A percentile compares a stretch with the other conserved stretches of the same genome.
Conservation (phyloP, 192 early-diverging fungal species). For the Borealophlyctis nickersoniae region DNA sequence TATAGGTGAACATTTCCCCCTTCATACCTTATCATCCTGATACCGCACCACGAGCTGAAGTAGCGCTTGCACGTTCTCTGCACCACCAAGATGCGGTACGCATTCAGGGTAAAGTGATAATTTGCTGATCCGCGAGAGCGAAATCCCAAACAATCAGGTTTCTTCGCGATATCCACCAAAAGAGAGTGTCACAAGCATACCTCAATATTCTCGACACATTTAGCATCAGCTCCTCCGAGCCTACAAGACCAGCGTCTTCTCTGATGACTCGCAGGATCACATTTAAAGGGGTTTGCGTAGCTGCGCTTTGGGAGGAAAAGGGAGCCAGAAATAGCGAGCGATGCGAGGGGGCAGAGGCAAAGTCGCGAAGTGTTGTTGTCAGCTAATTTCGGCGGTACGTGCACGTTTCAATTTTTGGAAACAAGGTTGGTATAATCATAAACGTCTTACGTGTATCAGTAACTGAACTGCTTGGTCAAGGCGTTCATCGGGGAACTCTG, state of each 20-base stretch:
- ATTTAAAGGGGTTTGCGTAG: neutral
- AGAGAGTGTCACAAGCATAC: too few species aligned
- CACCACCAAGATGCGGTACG: constrained; percentile 11
- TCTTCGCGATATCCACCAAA: too few species aligned
- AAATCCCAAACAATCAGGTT: too few species aligned
- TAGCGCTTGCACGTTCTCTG: constrained; percentile 3
- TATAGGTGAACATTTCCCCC: too few species aligned
- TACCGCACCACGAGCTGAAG: constrained; percentile 25
- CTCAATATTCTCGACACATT: constrained; percentile 35
- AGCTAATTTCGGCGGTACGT: too few species aligned
- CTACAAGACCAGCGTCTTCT: constrained; percentile 10
- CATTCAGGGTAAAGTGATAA: constrained; percentile 30
- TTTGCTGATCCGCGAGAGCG: constrained; percentile 17
- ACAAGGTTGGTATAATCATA: neutral
- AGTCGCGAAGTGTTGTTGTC: constrained; percentile 32
- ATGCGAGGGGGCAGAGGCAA: constrained; percentile 8
- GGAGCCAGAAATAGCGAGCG: constrained; percentile 10
- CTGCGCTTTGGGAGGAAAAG: too few species aligned
- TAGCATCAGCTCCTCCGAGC: constrained; percentile 30
- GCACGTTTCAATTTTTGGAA: neutral
- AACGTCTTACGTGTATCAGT: constrained; percentile 17
- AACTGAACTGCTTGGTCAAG: constrained; percentile 21
- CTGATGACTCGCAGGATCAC: constrained; percentile 1
- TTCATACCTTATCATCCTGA: constrained; percentile 39
- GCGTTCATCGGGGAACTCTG: neutral